These are phyloP conservation scores for Cyberlindnera meyerae DNA, from an alignment of 805 yeast species.

Conservation along the genomic window DNA sequence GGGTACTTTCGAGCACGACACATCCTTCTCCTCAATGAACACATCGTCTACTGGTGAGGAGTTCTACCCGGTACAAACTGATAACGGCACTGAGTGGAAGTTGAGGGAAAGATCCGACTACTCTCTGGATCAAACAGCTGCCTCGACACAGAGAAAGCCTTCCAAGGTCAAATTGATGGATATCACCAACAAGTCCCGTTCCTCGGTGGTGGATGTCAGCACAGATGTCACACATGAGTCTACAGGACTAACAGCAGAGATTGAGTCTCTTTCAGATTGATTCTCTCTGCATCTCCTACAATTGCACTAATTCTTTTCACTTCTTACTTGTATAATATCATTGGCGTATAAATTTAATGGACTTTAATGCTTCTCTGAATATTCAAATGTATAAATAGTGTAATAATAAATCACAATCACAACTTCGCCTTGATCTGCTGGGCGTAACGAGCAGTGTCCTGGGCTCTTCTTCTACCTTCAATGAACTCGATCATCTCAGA, in stretches of 20 bases:
- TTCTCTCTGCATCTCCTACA: no score
- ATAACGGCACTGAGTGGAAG: constrained; percentile 22
- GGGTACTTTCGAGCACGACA: constrained; percentile 12
- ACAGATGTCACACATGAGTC: constrained; percentile 26
- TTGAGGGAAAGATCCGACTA: constrained; percentile 18
- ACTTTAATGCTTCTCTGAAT: no score
- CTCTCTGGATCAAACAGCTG: constrained; percentile 26
- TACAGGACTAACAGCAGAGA: constrained; percentile 27
- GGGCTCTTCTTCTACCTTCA: constrained; percentile 87
- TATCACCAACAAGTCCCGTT: constrained; percentile 30
- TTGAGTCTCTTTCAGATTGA: constrained; percentile 20
- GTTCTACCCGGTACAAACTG: constrained; percentile 22
- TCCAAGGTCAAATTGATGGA: constrained; percentile 33
- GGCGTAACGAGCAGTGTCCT: constrained; percentile 69
- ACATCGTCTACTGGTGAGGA: constrained; percentile 21
- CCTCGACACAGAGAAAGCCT: constrained; percentile 19
- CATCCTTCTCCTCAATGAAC: constrained; percentile 20
- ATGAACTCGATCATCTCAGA: constrained; percentile 89
- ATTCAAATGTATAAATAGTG: not conserved
- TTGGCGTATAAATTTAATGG: constrained; percentile 1
- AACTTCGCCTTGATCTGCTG: constrained; percentile 33
- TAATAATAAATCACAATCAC: not conserved
- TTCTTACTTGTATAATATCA: no score
- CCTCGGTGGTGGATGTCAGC: constrained; percentile 27
- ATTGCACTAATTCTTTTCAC: no score